Base-by-base conservation (phyloP, 495 filamentous ascomycete species). In the Bacidia rubella region DNA sequence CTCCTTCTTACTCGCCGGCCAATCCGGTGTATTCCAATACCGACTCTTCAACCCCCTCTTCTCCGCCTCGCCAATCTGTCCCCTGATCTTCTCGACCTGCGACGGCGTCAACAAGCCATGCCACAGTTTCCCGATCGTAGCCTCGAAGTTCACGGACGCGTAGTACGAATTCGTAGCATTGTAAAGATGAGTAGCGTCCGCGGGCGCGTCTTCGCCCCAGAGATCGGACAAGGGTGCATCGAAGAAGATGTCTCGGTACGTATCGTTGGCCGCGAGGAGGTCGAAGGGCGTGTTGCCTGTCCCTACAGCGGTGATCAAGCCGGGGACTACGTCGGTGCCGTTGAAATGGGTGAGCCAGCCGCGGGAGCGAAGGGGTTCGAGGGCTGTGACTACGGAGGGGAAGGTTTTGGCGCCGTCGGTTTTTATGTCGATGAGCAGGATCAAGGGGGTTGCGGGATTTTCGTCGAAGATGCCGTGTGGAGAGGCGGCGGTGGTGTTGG, bases 21-120 rank as follows among this genome's bases (percentile, higher is more conserved):
- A 79, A 51, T 60, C 59, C 1, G 85, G 86, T 19, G 81, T 71
- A 38, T 83, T 78, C 85, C 86, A 90, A 63, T 87, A 90, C 51
- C 86, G 62, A 2, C 75, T 77, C 52, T 75, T 74, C 47, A 90
- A 72, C 0, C 85, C 84, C 53, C 74, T 74, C 32, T 66, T 62
- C 56, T 79, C 75, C 1, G 87, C 87, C 11, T 68, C 69, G 11
- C 66, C 62, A 11, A 90, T 74, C 57, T 87, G 81, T 0, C 66
- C 65, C 15, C 77, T 68, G 35, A 90, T 74, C 27, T 62, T 72
- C 7, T 63, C 62, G 40, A 83, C 68, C 58, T 90, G 85, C 3
- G 7, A 2, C 0, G 68, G 58, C 26, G 59, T 61, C 11, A 74
- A 56, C 2, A 61, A 51, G 1, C 66, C 63, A 7, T 62, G 52